Evolutionary conservation across 768 basidiomycete genomes (phyloP).

Genomic region (Lentinus brumalis): DNA sequence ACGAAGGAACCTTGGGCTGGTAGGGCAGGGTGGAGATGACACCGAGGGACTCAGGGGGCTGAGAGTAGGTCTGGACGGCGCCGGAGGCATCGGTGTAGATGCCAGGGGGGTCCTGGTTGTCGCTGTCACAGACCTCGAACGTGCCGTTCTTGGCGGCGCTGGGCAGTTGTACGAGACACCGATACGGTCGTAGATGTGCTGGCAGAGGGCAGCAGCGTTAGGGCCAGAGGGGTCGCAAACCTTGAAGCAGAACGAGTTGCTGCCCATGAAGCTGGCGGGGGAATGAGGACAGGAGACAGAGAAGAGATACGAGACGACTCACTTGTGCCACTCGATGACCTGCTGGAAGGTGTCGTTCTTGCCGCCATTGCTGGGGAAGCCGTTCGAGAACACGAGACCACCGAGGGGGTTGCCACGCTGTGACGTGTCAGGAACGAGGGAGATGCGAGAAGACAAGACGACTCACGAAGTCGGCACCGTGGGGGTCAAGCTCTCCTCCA

Average conservation of each 20-base stretch:
- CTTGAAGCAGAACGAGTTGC: slow-evolving; percentile 67
- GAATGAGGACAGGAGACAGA: not conserved
- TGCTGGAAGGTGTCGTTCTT: slow-evolving; percentile 51
- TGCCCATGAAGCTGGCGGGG: slow-evolving; percentile 68
- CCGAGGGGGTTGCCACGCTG: slow-evolving; percentile 84
- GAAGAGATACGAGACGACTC: slow-evolving; percentile 20
- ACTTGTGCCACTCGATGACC: slow-evolving; percentile 71
- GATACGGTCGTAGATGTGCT: slow-evolving; percentile 75
- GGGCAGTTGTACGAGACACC: slow-evolving; percentile 78
- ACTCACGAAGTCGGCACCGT: slow-evolving; percentile 65
- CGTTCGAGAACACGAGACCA: slow-evolving; percentile 65
- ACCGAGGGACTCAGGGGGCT: slow-evolving; percentile 50
- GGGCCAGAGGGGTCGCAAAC: slow-evolving; percentile 60
- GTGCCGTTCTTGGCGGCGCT: slow-evolving; percentile 56
- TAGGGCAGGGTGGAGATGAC: slow-evolving; percentile 49
- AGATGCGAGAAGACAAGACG: not conserved
- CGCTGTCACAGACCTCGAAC: slow-evolving; percentile 68
- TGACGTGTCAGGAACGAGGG: not conserved
- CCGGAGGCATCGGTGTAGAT: slow-evolving; percentile 44
- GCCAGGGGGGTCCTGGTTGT: slow-evolving; percentile 65
- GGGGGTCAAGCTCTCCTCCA: slow-evolving; percentile 80
- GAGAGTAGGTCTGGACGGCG: slow-evolving; percentile 43
- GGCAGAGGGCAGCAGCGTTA: slow-evolving; percentile 57
- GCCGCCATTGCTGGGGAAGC: slow-evolving; percentile 44
- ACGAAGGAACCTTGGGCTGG: slow-evolving; percentile 39